phyloP scores from a whole-genome alignment of 208 protist species.

The Leptomonas seymouri region DNA sequence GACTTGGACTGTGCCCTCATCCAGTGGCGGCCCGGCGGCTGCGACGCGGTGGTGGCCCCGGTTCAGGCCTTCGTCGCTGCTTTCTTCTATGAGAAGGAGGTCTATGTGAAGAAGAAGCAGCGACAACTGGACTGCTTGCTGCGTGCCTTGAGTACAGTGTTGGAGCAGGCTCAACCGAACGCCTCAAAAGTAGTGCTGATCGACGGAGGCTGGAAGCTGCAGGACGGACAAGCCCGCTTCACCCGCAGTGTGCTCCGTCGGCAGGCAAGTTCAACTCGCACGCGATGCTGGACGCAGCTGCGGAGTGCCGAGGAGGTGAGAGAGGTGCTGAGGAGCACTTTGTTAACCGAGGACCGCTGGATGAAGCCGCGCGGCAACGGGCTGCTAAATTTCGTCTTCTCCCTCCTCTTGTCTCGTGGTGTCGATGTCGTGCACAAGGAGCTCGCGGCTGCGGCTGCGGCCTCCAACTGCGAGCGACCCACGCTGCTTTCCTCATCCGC shows the following conservation, averaged over 20 bases:
- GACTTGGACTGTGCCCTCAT: conserved; percentile 66
- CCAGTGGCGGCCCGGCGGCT: conserved; percentile 61
- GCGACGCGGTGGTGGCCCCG: conserved; percentile 58
- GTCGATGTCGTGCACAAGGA: conserved; percentile 40
- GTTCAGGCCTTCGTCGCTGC: conserved; percentile 71
- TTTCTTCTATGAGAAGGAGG: conserved; percentile 68
- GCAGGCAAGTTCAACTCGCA: conserved; percentile 16
- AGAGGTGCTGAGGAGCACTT: conserved; percentile 31
- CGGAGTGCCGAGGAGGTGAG: conserved; percentile 46
- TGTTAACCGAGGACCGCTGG: conserved; percentile 48
- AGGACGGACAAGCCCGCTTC: conserved; percentile 12
- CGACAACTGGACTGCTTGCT: conserved; percentile 61
- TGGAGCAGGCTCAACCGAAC: conserved; percentile 67
- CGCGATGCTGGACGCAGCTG: conserved; percentile 47
- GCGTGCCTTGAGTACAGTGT: conserved; percentile 50
- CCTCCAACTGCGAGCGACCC: conserved; percentile 14
- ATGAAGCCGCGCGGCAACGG: conserved; percentile 58
- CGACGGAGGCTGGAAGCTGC: conserved; percentile 37
- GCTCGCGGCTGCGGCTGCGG: conserved; percentile 16
- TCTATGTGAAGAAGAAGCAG: conserved; percentile 47
- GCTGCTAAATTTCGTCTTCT: conserved; percentile 75
- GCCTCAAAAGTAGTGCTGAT: conserved; percentile 58
- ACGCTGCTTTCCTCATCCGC: conserved; percentile 9
- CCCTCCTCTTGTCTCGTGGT: conserved; percentile 69
- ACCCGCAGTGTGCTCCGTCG: conserved; percentile 14